These are phyloP conservation scores for Kazachstania viticola DNA, from an alignment of 805 yeast species.

Conservation along the genomic window DNA sequence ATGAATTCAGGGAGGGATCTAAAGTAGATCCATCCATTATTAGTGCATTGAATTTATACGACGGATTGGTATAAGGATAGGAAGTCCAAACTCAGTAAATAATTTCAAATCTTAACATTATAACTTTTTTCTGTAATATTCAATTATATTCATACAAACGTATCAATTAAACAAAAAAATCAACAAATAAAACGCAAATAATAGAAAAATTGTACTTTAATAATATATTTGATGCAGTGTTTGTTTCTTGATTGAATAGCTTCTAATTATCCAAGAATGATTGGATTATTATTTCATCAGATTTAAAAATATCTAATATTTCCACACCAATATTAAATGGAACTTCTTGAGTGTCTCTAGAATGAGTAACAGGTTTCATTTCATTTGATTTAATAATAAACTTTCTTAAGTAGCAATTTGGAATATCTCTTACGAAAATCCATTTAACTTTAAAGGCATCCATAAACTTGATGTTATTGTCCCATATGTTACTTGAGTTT, in stretches of 20 bases:
- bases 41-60: slow-evolving; percentile 67
- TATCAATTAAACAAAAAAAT: too few relatives aligned
- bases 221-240: too few relatives aligned
- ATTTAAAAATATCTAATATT: slow-evolving; percentile 36
- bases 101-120: too few relatives aligned
- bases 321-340: slow-evolving; percentile 37
- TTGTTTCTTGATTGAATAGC: too few relatives aligned
- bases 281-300: too few relatives aligned
- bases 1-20: slow-evolving; percentile 75
- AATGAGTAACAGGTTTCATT: slow-evolving; percentile 40
- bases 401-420: slow-evolving; percentile 36
- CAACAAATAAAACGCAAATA: too few relatives aligned
- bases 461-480: slow-evolving; percentile 35
- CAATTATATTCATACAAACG: too few relatives aligned
- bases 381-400: slow-evolving; percentile 36
- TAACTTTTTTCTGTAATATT: too few relatives aligned
- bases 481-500: slow-evolving; percentile 32
- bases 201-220: too few relatives aligned
- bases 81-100: too few relatives aligned
- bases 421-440: slow-evolving; percentile 40
- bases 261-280: too few relatives aligned
- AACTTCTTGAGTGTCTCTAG: slow-evolving; percentile 52
- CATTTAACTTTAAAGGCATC: slow-evolving; percentile 45
- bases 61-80: slow-evolving; percentile 66
- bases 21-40: slow-evolving; percentile 69